Conservation (phyloP, 2,329 filamentous ascomycete genomes). For the Uncinocarpus reesii region DNA sequence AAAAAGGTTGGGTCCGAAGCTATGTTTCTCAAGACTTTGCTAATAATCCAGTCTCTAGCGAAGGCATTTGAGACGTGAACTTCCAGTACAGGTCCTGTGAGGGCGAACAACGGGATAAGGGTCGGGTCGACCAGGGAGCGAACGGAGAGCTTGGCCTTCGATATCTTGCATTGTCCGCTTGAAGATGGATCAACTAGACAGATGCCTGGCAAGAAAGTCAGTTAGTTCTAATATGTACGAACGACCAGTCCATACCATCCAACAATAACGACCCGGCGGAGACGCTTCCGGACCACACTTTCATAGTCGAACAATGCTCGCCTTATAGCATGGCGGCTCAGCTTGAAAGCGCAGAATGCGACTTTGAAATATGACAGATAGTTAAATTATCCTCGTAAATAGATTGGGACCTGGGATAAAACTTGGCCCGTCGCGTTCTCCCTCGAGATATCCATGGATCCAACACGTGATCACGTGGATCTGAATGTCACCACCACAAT, state of each 20-base stretch:
- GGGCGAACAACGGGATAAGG: constrained; percentile 34
- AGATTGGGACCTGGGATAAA: too few relatives aligned
- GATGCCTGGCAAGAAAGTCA: constrained; percentile 12
- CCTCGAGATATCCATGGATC: too few relatives aligned
- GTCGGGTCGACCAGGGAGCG: constrained; percentile 32
- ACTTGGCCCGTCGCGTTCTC: too few relatives aligned
- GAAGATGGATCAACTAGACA: constrained; percentile 27
- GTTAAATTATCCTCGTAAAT: too few relatives aligned
- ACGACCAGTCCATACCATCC: neutral
- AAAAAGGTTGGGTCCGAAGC: constrained; percentile 10
- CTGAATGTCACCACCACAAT: too few relatives aligned
- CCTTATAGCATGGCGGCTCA: too few relatives aligned
- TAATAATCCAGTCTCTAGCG: constrained; percentile 32
- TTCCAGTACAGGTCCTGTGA: constrained; percentile 33
- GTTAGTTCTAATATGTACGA: neutral
- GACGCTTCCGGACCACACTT: constrained; percentile 23
- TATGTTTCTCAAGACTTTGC: constrained; percentile 29
- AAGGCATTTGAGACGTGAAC: constrained; percentile 27
- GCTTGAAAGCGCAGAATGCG: too few relatives aligned
- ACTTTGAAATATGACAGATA: too few relatives aligned
- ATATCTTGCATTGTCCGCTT: constrained; percentile 27
- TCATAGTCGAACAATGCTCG: constrained; percentile 23
- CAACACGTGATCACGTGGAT: too few relatives aligned
- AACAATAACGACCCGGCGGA: neutral
- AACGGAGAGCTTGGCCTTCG: constrained; percentile 27